phyloP scores from a whole-genome alignment of 768 basidiomycete genomes.

The Ramaria sp. region DNA sequence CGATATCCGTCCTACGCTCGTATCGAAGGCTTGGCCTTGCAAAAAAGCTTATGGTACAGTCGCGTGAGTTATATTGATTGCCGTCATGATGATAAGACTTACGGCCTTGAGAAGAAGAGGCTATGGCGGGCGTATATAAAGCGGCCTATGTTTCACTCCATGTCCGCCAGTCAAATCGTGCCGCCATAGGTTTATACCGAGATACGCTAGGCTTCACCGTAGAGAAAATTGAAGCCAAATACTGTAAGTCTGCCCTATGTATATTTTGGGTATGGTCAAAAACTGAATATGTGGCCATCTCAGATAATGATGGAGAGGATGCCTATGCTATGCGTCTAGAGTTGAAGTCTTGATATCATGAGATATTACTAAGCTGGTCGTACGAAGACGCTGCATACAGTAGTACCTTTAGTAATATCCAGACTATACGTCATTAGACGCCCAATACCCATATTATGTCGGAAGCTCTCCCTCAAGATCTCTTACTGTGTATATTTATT shows the following conservation, averaged over 20 bases:
- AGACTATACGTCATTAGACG: background rate
- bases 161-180: slow-evolving; percentile 37
- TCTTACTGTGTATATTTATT: slow-evolving; percentile 63
- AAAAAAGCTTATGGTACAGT: slow-evolving; percentile 37
- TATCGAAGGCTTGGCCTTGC: slow-evolving; percentile 38
- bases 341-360: slow-evolving; percentile 23
- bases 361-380: too few relatives aligned
- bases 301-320: slow-evolving; percentile 92
- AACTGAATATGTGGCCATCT: background rate
- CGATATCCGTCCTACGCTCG: slow-evolving; percentile 36
- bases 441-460: slow-evolving; percentile 1
- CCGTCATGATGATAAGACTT: background rate
- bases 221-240: slow-evolving; percentile 32
- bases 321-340: slow-evolving; percentile 84
- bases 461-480: slow-evolving; percentile 23
- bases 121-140: slow-evolving; percentile 35
- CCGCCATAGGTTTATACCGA: slow-evolving; percentile 35
- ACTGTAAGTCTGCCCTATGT: slow-evolving; percentile 22
- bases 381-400: background rate
- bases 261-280: background rate
- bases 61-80: slow-evolving; percentile 20
- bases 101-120: slow-evolving; percentile 23
- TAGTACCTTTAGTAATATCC: background rate
- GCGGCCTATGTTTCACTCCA: slow-evolving; percentile 33
- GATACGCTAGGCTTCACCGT: slow-evolving; percentile 39